Evolutionary conservation across 2,329 filamentous ascomycete genomes (phyloP).

Genomic region (Clonostachys sp.): DNA sequence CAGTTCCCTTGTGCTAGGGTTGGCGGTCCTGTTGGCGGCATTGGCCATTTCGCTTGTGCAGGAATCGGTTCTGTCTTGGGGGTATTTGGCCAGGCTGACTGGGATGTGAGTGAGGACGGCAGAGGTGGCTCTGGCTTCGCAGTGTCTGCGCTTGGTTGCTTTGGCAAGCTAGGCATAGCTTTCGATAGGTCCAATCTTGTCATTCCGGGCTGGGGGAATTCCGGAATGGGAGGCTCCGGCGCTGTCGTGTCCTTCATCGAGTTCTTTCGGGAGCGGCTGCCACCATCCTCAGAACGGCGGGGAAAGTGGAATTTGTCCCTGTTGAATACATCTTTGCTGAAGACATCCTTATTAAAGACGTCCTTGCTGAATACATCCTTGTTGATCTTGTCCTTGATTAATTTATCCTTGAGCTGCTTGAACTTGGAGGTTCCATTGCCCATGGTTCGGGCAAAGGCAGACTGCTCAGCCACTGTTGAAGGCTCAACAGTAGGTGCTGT

Average conservation of each 20-base stretch:
- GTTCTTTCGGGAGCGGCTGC: background rate
- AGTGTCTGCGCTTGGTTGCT: background rate
- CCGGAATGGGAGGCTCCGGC: too few species aligned
- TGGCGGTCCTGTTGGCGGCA: too few species aligned
- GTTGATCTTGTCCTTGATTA: too few species aligned
- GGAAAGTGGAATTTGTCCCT: slow-evolving; percentile 13
- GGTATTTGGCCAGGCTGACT: too few species aligned
- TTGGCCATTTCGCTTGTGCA: too few species aligned
- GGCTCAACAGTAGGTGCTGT: background rate
- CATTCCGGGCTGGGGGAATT: slow-evolving; percentile 2
- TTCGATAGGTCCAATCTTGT: slow-evolving; percentile 7
- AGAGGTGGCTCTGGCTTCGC: background rate
- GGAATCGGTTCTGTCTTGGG: too few species aligned
- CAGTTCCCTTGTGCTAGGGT: too few species aligned
- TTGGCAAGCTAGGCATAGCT: background rate
- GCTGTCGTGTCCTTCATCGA: too few species aligned
- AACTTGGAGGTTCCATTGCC: slow-evolving; percentile 24
- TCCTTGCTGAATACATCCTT: too few species aligned
- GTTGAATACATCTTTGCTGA: too few species aligned
- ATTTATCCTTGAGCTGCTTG: slow-evolving; percentile 15
- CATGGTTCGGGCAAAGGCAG: slow-evolving; percentile 16
- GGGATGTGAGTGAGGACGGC: too few species aligned
- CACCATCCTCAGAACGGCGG: slow-evolving; percentile 11
- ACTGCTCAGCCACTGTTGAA: slow-evolving; percentile 3
- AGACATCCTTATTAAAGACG: too few species aligned